These are phyloP conservation scores for Arctium minus DNA, from an alignment of 129 eudicot species.

Conservation along the genomic window DNA sequence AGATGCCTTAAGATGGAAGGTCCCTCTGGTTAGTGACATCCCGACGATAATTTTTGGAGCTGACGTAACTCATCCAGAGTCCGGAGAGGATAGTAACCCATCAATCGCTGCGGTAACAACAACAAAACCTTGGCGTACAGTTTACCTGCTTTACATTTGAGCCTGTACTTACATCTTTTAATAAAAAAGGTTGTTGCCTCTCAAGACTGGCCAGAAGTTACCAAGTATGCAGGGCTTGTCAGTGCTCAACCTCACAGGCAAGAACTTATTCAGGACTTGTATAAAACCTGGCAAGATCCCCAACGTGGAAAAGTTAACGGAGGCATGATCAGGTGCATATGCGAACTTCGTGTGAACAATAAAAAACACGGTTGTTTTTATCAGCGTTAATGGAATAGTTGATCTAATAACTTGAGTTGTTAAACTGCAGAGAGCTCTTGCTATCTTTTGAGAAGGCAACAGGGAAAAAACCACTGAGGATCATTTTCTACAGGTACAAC, in stretches of 20 bases:
- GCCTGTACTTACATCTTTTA: neutral
- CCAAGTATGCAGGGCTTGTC: constrained; percentile 83
- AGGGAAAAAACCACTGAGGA: constrained; percentile 73
- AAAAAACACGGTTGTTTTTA: neutral
- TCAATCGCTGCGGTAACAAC: constrained; percentile 74
- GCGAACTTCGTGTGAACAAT: neutral
- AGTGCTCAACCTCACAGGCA: constrained; percentile 94
- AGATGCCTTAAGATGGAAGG: constrained; percentile 74
- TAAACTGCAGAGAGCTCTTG: constrained; percentile 69
- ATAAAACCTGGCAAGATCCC: constrained; percentile 88
- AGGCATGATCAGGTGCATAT: constrained; percentile 82
- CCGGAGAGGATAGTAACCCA: constrained; percentile 72
- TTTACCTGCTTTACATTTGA: neutral
- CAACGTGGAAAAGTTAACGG: constrained; percentile 62
- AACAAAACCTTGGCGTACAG: neutral
- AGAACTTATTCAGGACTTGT: constrained; percentile 89
- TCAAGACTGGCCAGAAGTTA: constrained; percentile 93
- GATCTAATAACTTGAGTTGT: neutral
- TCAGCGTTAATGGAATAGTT: neutral
- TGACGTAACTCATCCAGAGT: constrained; percentile 78
- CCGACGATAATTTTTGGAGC: constrained; percentile 88
- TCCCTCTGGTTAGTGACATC: constrained; percentile 70
- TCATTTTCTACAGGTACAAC: constrained; percentile 78
- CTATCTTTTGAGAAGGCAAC: constrained; percentile 74
- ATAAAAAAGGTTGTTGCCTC: constrained; percentile 85